Evolutionary conservation across 2,329 filamentous ascomycete genomes (phyloP), one percentile per base, ranked within the genome.

Genomic region (Bipolaris oryzae): DNA sequence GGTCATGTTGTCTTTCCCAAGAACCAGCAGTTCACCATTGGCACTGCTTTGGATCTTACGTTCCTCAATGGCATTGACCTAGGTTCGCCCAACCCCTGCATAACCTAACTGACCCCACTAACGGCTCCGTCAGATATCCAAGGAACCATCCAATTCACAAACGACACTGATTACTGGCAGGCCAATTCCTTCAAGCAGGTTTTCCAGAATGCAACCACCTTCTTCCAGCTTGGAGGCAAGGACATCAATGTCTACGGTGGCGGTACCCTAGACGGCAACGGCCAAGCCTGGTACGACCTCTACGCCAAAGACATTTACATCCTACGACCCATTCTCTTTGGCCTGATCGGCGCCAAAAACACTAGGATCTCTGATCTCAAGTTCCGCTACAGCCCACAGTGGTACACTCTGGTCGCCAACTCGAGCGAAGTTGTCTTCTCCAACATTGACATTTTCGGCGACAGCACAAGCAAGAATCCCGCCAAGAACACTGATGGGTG

Each of bases 131-230:
- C 55, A 84, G 84, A 85, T 60, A 82, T 87, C 57, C 81, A 83
- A 66, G 86, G 85, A 20, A 81, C 81, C 20, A 80, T 89, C 18
- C 78, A 83, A 53, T 90, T 90, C 75, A 84, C 83, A 53, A 82
- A 87, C 48, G 85, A 91, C 68, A 87, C 86, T 1, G 81, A 85
- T 62, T 90, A 90, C 74, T 90, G 88, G 88, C 81, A 87, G 60
- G 80, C 79, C 7, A 81, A 89, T 66, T 80, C 82, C 39, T 90
- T 89, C 79, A 82, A 82, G 53, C 86, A 87, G 23, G 78, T 77
- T 5, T 91, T 85, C 75, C 88, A 90, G 65, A 89, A 89, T 60
- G 82, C 84, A 5, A 87, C 85, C 0, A 85, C 85, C 1, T 89
- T 89, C 78, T 89, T 87, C 80, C 82, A 86, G 68, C 80, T 88